Evolutionary conservation across 2,329 filamentous ascomycete genomes (phyloP), one percentile per base, ranked within the genome.

Genomic region (Phaeoacremonium minimum): DNA sequence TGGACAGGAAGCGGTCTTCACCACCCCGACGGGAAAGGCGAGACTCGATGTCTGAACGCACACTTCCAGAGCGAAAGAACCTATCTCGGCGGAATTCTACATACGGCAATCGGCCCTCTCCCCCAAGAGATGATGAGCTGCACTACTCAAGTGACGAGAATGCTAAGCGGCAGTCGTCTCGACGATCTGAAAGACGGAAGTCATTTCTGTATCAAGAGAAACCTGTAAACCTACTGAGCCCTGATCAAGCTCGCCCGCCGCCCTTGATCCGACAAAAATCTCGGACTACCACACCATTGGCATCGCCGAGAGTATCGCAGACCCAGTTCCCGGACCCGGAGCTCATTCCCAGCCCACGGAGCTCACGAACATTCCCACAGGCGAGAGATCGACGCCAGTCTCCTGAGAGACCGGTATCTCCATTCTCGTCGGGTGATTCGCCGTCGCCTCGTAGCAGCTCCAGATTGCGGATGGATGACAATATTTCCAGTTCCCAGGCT

Each of bases 101-200:
- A 5, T 46, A 52, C 37, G 49, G 37, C n/a, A 46, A 38, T 3
- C 47, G 48, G 11, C 47, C 51, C 5, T 51, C 54, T 18, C 36
- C 45, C 6, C 38, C 50, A 3, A 45, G 52, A 4, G 50, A 55
- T 12, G 57, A 60, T n/a, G 58, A 58, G 6, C 18, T 19, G 5
- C 63, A 52, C 14, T 59, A 60, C 20, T 66, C 63, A 4, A 61
- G 58, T 17, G 65, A 67, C 15, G 67, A 69, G 8, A 49, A 57
- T 19, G 52, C 15, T 44, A 42, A 45, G 9, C 54, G 37, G n/a
- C n/a, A n/a, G n/a, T n/a, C n/a, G n/a, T n/a, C n/a, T 32, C 55
- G 37, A 35, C 54, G 49, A 22, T 55, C 53, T 22, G 39, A 48
- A n/a, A 52, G 55, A 6, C 54, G 56, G 18, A 59, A 58, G 37